Evolutionary conservation across 345 rosid genomes (phyloP), one percentile per base, ranked within the genome.

Genomic region (Psidium friedrichsthalianum): DNA sequence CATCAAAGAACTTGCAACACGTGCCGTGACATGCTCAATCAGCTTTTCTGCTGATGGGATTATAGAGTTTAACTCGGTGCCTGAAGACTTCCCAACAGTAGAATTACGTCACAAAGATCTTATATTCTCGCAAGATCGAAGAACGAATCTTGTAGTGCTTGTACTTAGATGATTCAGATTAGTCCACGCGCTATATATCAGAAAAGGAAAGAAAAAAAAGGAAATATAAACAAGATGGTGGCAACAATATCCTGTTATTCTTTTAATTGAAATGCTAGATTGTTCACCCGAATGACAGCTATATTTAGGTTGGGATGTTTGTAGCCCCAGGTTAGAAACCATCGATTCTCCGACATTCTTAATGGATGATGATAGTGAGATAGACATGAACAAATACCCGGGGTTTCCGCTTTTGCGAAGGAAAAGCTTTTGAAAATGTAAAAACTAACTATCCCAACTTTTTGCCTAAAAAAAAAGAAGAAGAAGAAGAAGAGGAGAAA

Each of bases 1-100:
- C 85, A 10, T 56, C 85, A 18, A 82, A 88, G 86, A 86, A 74
- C 84, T 42, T 52, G 90, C 89, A 89, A 92, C 89, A 91, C 90
- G 91, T 52, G 49, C 74, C 11, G 6, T 64, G 56, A 69, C 18
- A 13, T 44, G 32, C 16, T 20, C 21, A 36, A 16, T 36, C 47
- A 18, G 1, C 13, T 69, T 69, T 69, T 69, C 18, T 32, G 47
- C 78, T 69, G 78, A 69, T 69, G 24, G 78, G 20, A 32, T 22
- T 69, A 40, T 11, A 69, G 36, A 18, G 76, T 61, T 69, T 20
- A 32, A 69, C 78, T 69, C 16, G 47, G 25, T 11, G 25, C 54
- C 78, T 52, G 25, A 51, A 74, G 81, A 61, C 82, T 83, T n/a
- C 54, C 53, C 14, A 56, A 57, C 76, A 57, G 85, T 83, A 21